These are phyloP conservation scores for Echinosophora koreensis DNA, from an alignment of 306 rosid species.

Conservation along the genomic window DNA sequence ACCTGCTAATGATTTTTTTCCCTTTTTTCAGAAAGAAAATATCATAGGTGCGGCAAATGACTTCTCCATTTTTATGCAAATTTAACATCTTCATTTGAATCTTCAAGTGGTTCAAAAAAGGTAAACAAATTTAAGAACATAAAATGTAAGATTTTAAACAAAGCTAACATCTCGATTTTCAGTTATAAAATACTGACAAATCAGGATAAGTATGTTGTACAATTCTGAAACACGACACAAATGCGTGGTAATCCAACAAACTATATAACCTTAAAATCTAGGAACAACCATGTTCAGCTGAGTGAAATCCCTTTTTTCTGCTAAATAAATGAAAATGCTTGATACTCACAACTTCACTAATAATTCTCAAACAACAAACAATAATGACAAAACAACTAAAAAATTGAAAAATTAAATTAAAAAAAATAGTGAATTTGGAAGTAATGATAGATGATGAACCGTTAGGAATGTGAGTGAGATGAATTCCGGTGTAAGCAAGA, in stretches of 20 bases:
- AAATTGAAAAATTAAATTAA: too few species aligned
- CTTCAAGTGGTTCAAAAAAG: not conserved
- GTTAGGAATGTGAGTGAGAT: conserved; percentile 69
- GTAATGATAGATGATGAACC: conserved; percentile 47
- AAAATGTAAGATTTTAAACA: not conserved
- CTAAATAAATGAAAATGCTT: not conserved
- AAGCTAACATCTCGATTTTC: not conserved
- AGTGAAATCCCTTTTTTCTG: not conserved
- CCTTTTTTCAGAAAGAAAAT: not conserved
- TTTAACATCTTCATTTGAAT: not conserved
- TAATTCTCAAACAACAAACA: not conserved
- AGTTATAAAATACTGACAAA: not conserved
- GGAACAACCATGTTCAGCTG: not conserved
- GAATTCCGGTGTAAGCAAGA: conserved; percentile 75
- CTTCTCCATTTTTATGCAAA: not conserved
- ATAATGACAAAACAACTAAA: not conserved
- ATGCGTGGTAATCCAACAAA: not conserved
- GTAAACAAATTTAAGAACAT: not conserved
- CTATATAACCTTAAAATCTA: not conserved
- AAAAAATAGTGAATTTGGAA: too few species aligned
- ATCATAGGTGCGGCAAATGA: not conserved
- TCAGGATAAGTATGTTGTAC: not conserved
- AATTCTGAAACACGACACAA: not conserved
- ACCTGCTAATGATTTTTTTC: not conserved
- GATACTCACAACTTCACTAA: not conserved